phyloP scores from a whole-genome alignment of 129 eudicot genomes.

The Smallanthus sonchifolius region DNA sequence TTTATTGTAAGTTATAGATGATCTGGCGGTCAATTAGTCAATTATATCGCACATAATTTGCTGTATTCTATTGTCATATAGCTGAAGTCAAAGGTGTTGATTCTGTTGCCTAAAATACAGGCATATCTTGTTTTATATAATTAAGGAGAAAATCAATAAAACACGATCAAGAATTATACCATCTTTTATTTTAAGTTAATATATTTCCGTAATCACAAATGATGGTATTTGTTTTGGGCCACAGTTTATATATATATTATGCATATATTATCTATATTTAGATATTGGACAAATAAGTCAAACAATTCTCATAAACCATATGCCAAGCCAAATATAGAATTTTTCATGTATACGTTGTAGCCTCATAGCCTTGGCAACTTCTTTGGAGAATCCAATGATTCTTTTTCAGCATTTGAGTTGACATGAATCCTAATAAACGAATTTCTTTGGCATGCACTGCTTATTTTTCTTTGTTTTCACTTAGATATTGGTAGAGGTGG shows the following conservation, averaged over 20 bases:
- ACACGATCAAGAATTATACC: too few relatives aligned
- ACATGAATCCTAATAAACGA: background rate
- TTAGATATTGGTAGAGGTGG: too few relatives aligned
- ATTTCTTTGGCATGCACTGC: constrained; percentile 6
- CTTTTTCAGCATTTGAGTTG: constrained; percentile 5
- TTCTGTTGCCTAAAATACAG: too few relatives aligned
- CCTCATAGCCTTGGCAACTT: background rate
- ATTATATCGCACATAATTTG: too few relatives aligned
- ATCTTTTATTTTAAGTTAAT: too few relatives aligned
- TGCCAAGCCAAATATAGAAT: background rate
- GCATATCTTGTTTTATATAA: too few relatives aligned
- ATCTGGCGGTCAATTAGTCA: too few relatives aligned
- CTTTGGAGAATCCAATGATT: background rate
- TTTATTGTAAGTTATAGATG: too few relatives aligned
- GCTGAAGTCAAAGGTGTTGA: too few relatives aligned
- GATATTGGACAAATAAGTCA: background rate
- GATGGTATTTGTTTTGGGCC: background rate
- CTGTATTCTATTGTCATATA: too few relatives aligned
- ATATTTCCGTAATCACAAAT: background rate
- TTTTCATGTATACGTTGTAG: background rate
- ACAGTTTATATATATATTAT: background rate
- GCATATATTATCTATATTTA: background rate
- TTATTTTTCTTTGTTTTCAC: background rate
- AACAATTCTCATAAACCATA: background rate
- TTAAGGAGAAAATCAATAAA: too few relatives aligned